Conservation (phyloP, 2,329 filamentous ascomycete genomes). For the Lithohypha guttulata region DNA sequence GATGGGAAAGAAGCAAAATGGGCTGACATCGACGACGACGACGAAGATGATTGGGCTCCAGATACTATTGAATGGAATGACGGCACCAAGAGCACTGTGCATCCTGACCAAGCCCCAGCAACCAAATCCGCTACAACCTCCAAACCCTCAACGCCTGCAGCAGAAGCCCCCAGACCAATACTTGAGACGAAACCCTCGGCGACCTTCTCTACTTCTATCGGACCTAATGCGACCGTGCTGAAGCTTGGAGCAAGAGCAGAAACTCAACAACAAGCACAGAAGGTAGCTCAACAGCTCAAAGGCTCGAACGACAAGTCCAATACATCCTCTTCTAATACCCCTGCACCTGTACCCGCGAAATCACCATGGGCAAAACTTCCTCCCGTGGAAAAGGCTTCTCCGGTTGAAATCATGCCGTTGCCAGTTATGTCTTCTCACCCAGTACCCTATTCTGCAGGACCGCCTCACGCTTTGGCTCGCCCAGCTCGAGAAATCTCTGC, state of each 20-base stretch:
- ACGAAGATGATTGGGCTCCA: conserved; percentile 55
- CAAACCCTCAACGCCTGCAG: conserved; percentile 14
- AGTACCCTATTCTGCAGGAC: conserved; percentile 70
- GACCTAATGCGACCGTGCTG: conserved; percentile 40
- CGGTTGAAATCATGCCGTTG: conserved; percentile 50
- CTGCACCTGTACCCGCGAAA: conserved; percentile 58
- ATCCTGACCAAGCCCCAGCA: conserved; percentile 28
- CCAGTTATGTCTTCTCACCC: conserved; percentile 40
- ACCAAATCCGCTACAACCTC: conserved; percentile 17
- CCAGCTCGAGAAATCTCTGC: conserved; percentile 76
- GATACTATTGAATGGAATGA: conserved; percentile 61
- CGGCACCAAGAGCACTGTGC: conserved; percentile 53
- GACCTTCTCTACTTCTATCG: conserved; percentile 32
- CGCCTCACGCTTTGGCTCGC: conserved; percentile 34
- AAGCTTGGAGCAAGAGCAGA: conserved; percentile 38
- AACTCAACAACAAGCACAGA: conserved; percentile 33
- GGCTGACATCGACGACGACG: conserved; percentile 60
- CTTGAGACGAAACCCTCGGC: conserved; percentile 22
- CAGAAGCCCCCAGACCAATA: conserved; percentile 3
- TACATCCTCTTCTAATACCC: conserved; percentile 27
- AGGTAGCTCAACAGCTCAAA: conserved; percentile 35
- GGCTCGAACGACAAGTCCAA: conserved; percentile 29
- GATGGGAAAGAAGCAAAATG: conserved; percentile 54
- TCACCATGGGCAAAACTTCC: conserved; percentile 87
- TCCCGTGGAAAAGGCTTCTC: conserved; percentile 70